Evolutionary conservation across 2,329 filamentous ascomycete species (phyloP).

Genomic region (Monilinia fructigena): DNA sequence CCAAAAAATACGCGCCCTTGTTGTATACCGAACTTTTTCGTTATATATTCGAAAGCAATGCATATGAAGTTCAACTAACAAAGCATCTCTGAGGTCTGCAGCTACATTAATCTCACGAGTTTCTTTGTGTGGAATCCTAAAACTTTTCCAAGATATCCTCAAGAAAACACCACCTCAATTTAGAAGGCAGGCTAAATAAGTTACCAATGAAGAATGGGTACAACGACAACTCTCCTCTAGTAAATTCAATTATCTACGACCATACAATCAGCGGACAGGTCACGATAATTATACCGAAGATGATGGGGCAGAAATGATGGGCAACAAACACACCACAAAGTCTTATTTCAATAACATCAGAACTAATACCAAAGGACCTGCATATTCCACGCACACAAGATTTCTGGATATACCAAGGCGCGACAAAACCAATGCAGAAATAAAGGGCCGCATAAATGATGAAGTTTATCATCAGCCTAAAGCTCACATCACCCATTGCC

Average conservation of each 20-base stretch:
- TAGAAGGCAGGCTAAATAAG: background rate
- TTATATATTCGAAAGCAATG: background rate
- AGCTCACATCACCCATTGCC: background rate
- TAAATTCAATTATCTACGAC: background rate
- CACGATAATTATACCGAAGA: too few relatives aligned
- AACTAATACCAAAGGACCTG: too few relatives aligned
- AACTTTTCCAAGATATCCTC: background rate
- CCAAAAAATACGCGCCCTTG: background rate
- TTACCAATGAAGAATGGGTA: background rate
- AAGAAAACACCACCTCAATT: background rate
- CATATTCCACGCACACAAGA: background rate
- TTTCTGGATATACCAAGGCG: background rate
- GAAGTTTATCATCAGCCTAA: background rate
- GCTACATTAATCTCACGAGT: too few relatives aligned
- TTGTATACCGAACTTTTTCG: background rate
- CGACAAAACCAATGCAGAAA: background rate
- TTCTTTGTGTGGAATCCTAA: background rate
- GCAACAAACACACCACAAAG: too few relatives aligned
- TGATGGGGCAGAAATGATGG: too few relatives aligned
- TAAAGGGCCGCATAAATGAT: background rate
- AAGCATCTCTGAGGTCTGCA: background rate
- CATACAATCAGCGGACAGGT: background rate
- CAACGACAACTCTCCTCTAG: background rate
- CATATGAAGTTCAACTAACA: background rate
- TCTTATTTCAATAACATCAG: too few relatives aligned